Base-by-base conservation (phyloP, 2,329 filamentous ascomycete species). In the Hymenoscyphus salicellus region DNA sequence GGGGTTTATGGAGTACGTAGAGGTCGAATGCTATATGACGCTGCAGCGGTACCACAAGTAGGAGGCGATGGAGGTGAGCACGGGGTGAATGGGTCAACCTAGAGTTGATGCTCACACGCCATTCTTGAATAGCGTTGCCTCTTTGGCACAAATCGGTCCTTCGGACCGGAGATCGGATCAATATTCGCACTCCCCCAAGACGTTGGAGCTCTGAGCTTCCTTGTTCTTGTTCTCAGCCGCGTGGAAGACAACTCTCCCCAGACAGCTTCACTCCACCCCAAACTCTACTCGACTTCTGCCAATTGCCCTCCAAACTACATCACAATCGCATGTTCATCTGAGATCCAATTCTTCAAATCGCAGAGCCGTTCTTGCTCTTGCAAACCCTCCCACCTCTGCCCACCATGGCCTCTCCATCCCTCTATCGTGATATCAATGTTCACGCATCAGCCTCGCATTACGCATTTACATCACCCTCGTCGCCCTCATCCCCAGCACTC, bases 381-480 rank as follows among this genome's bases (percentile, higher is more conserved):
- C 46, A 14, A 23, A 11, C 46, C 8, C 46, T 52, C 46, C 23
- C 26, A 14, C 20, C 10, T 14, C 46, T 23, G 20, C 7, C 8
- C 70, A 72, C 64, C 62, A 86, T 84, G 84, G 80, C 79, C 69
- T 77, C 79, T 62, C 81, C 46, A 14, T 52, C 89, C 63, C 95
- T 94, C 26, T 99, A 93, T 79, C 87, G 94, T 76, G 95, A 99
- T 82, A 96, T 98, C 82, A 99, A 98, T 78, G 88, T 99, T 77
- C 93, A 96, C 79, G 91, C 93, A 70, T 93, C 94, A 61, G 84
- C 91, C 73, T 92, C 94, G 73, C 90, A 95, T 76, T 99, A 99
- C 83, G 92, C 93, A 73, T 99, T 99, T 79, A 93, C 92, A 46
- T 99, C 95, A 32, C 95, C 95, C 32, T 98, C 95, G 0, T 94